These are phyloP conservation scores for Harrya chromipes DNA, from an alignment of 768 basidiomycete species.

Conservation along the genomic window DNA sequence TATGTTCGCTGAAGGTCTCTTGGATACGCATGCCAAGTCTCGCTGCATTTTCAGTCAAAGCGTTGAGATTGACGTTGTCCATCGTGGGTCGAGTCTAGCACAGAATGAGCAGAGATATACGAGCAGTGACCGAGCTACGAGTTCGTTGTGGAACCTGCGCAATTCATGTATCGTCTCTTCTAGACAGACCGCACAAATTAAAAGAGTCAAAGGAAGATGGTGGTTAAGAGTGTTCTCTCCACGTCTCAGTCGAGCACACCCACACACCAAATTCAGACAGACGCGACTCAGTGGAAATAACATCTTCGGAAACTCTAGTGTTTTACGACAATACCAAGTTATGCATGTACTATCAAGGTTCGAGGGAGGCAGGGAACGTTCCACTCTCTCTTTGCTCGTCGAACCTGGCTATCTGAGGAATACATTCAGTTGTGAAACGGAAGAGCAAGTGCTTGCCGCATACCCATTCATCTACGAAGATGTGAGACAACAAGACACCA, in stretches of 20 bases:
- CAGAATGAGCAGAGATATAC: background rate
- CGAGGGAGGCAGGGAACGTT: constrained; percentile 89
- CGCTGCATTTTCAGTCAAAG: constrained; percentile 76
- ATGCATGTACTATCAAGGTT: constrained; percentile 49
- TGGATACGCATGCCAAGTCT: constrained; percentile 80
- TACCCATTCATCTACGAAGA: constrained; percentile 85
- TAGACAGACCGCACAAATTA: background rate
- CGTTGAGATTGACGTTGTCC: constrained; percentile 36
- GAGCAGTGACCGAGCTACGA: background rate
- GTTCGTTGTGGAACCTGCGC: background rate
- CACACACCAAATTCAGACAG: constrained; percentile 1
- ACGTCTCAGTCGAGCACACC: no score
- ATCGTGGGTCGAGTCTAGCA: constrained; percentile 15
- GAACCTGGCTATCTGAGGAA: constrained; percentile 71
- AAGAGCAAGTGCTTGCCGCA: constrained; percentile 11
- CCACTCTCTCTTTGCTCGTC: constrained; percentile 94
- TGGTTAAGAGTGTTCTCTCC: no score
- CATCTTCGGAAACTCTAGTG: constrained; percentile 9
- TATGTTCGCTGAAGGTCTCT: constrained; percentile 79
- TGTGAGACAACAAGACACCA: constrained; percentile 10
- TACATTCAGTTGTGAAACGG: background rate
- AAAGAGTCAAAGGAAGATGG: no score
- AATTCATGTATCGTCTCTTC: constrained; percentile 4
- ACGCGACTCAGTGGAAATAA: background rate
- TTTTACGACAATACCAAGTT: constrained; percentile 1